Conservation (phyloP, 2,329 filamentous ascomycete genomes). For the Dryadomyces quercivorus region DNA sequence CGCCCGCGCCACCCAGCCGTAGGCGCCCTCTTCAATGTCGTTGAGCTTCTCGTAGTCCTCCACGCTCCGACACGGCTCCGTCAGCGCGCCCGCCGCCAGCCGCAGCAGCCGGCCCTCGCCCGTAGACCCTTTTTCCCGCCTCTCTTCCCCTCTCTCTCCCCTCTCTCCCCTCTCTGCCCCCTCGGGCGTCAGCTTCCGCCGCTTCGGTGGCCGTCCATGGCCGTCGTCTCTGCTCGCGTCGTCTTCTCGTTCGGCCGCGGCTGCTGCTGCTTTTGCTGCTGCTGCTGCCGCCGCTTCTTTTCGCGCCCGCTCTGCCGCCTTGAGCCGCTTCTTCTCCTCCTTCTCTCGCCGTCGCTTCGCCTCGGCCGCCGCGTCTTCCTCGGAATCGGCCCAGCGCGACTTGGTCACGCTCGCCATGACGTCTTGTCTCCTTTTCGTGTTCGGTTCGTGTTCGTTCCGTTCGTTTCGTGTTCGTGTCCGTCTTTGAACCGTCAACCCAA, state of each 20-base stretch:
- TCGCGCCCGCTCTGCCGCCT: conserved; percentile 38
- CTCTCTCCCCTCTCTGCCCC: conserved; percentile 7
- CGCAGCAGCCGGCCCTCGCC: conserved; percentile 48
- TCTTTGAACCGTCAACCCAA: no score
- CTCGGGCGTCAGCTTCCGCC: conserved; percentile 44
- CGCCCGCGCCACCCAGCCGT: conserved; percentile 86
- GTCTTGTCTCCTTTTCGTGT: neutral
- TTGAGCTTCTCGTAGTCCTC: conserved; percentile 88
- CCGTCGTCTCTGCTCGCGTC: conserved; percentile 16
- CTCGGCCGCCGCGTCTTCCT: conserved; percentile 65
- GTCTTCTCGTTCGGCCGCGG: conserved; percentile 15
- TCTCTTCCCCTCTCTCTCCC: conserved; percentile 14
- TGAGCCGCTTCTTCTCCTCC: conserved; percentile 76
- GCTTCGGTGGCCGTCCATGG: conserved; percentile 44
- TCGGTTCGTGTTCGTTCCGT: neutral
- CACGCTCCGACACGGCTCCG: conserved; percentile 55
- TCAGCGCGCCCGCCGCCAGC: conserved; percentile 58
- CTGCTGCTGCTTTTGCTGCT: conserved; percentile 9
- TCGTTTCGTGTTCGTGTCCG: neutral
- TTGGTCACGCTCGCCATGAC: conserved; percentile 47
- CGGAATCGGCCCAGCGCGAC: conserved; percentile 81
- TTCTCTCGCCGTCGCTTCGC: conserved; percentile 67
- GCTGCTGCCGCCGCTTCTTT: conserved; percentile 23
- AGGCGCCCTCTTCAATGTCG: conserved; percentile 94
- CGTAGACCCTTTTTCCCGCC: conserved; percentile 3